phyloP scores from a whole-genome alignment of 225 moss, liverwort and hornwort species.

The Neckera pumila region DNA sequence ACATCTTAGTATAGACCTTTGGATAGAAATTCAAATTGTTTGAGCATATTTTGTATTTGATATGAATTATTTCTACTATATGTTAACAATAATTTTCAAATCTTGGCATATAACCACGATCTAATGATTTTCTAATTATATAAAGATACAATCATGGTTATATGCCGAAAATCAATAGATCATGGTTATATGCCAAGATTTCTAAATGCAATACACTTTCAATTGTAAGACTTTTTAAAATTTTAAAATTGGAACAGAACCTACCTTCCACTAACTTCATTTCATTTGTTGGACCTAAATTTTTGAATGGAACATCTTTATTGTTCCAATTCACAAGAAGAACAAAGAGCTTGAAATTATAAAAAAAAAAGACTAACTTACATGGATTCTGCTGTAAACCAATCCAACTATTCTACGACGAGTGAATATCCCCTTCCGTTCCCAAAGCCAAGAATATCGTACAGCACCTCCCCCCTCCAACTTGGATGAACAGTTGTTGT shows the following conservation, averaged over 20 bases:
- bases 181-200: neutral
- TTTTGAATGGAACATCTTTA: no score
- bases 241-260: neutral
- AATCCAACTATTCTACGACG: neutral
- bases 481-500: neutral
- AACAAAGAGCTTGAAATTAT: neutral
- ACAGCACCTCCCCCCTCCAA: neutral
- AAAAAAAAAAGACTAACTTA: no score
- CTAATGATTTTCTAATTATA: no score
- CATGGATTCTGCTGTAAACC: neutral
- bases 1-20: no score
- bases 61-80: neutral
- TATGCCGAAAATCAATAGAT: neutral
- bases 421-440: neutral
- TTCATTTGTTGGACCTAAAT: neutral
- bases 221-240: neutral
- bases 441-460: no score
- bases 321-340: neutral
- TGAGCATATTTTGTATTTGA: neutral
- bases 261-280: neutral
- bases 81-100: neutral
- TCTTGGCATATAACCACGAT: no score
- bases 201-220: neutral
- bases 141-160: no score
- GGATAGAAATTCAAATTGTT: neutral